Conservation (phyloP, 176 grass and related monocot genomes). For the Eragrostis curvula region DNA sequence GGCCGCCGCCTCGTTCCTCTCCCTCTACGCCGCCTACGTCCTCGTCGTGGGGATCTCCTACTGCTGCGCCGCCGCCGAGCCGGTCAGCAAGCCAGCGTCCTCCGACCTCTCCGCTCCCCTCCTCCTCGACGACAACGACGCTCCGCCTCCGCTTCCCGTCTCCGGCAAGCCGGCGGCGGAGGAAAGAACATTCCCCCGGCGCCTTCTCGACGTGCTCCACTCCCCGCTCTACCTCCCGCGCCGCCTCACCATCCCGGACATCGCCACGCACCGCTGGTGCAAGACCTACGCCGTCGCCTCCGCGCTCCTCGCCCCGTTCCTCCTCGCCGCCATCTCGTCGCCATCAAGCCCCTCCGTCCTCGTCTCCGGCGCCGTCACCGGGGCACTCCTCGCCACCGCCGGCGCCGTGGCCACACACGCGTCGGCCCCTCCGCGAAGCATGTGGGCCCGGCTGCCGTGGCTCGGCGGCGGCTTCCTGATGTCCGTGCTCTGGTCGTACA, state of each 20-base stretch:
- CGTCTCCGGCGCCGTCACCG: not conserved
- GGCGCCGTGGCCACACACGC: not conserved
- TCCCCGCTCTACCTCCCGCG: not conserved
- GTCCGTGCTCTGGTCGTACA: not conserved
- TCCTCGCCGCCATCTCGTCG: not conserved
- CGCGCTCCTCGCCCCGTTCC: not conserved
- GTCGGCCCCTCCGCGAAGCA: not conserved
- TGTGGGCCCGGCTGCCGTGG: not conserved
- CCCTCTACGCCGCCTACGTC: not conserved
- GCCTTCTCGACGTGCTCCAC: not conserved
- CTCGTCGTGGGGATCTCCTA: not conserved
- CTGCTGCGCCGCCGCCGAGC: not conserved
- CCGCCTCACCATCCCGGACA: conserved; percentile 2
- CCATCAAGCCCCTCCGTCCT: not conserved
- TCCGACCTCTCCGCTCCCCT: not conserved
- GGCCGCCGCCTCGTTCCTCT: not conserved
- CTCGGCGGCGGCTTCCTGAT: not conserved
- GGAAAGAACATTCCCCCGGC: not conserved
- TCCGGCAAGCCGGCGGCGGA: not conserved
- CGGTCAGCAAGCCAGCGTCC: not conserved
- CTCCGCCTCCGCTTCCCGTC: not conserved
- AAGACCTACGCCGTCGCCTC: not conserved
- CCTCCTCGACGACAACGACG: not conserved
- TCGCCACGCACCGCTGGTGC: not conserved
- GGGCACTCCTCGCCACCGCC: not conserved